Percentiles rank a stretch among this genome's conserved stretches.
phyloP scores from a whole-genome alignment of 257 asterid species.

The Nicotiana tomentosiformis region DNA sequence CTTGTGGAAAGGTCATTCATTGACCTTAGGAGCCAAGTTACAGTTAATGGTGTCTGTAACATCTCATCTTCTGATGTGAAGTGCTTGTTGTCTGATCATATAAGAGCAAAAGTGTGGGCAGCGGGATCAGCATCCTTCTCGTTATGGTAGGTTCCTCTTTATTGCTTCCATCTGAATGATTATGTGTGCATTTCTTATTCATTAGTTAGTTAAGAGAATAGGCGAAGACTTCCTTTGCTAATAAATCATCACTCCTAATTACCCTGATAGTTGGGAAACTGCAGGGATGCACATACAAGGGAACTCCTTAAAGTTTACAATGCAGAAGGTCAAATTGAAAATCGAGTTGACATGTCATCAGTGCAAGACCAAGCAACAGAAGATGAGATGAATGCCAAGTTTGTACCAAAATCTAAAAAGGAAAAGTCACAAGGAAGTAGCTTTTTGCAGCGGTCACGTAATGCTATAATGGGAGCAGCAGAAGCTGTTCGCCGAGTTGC shows the following conservation, averaged over 20 bases:
- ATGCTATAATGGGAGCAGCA: slow-evolving; percentile 93
- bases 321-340: slow-evolving; percentile 82
- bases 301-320: slow-evolving; percentile 78
- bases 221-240: not conserved
- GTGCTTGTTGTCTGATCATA: slow-evolving; percentile 54
- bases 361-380: slow-evolving; percentile 67
- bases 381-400: slow-evolving; percentile 70
- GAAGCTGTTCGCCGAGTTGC: slow-evolving; percentile 94
- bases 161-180: not conserved
- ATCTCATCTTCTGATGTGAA: slow-evolving; percentile 89
- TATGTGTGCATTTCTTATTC: not conserved
- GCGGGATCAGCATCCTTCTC: slow-evolving; percentile 71
- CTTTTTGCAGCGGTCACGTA: slow-evolving; percentile 84
- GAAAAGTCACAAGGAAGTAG: slow-evolving; percentile 67
- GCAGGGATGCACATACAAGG: slow-evolving; percentile 89
- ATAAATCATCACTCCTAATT: slow-evolving; percentile 11
- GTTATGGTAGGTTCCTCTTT: slow-evolving; percentile 47
- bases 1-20: slow-evolving; percentile 71
- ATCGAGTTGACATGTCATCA: slow-evolving; percentile 54
- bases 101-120: slow-evolving; percentile 79
- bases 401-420: slow-evolving; percentile 66
- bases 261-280: slow-evolving; percentile 11
- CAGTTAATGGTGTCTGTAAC: slow-evolving; percentile 72
- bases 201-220: no score
- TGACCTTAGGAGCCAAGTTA: slow-evolving; percentile 81